phyloP scores from a whole-genome alignment of 2,329 filamentous ascomycete genomes.

The Neoascochyta sp. region DNA sequence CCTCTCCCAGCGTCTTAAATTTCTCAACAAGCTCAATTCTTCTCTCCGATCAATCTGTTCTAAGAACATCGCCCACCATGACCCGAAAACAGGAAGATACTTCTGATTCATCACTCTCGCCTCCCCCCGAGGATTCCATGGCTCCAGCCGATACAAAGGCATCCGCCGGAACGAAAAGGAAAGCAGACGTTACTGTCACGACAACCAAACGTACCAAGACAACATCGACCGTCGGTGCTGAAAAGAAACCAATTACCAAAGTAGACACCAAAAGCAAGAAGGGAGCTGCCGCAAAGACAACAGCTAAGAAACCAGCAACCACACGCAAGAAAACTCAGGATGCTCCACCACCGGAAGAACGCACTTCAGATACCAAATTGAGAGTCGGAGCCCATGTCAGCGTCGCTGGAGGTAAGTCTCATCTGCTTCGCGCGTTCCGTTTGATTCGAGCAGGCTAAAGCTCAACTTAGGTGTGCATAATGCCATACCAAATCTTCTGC shows the following conservation, averaged over 20 bases:
- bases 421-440: no score
- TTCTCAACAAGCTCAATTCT: no score
- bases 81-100: no score
- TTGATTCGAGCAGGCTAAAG: conserved; percentile 21
- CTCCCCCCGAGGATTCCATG: conserved; percentile 13
- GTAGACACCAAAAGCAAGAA: conserved; percentile 4
- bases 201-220: conserved; percentile 16
- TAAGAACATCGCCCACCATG: no score
- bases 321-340: conserved; percentile 11
- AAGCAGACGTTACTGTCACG: conserved; percentile 19
- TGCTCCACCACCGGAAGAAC: conserved; percentile 60
- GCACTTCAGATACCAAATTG: conserved; percentile 71
- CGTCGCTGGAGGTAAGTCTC: conserved; percentile 70
- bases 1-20: no score
- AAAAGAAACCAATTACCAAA: conserved; percentile 3
- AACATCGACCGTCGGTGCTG: conserved; percentile 3
- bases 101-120: conserved; percentile 25
- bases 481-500: conserved; percentile 69
- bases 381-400: conserved; percentile 91
- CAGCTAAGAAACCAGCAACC: conserved; percentile 5
- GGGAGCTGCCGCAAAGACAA: conserved; percentile 4
- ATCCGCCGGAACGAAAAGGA: conserved; percentile 24
- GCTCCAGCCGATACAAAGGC: conserved; percentile 3
- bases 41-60: no score
- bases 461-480: conserved; percentile 73